Conservation (phyloP, 305 asterid species). For the Solanum hybrid region DNA sequence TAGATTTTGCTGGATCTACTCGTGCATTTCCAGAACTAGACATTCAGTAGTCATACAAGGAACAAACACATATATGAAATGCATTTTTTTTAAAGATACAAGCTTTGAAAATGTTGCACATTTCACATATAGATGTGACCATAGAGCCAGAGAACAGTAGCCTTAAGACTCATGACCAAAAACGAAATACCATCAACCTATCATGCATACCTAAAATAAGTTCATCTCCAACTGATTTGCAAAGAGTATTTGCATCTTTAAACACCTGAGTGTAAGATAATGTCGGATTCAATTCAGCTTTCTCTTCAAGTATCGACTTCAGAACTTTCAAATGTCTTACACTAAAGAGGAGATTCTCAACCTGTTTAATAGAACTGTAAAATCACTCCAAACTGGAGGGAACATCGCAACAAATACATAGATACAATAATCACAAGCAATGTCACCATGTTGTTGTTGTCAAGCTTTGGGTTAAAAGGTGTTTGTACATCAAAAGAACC, state of each 20-base stretch:
- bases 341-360: neutral
- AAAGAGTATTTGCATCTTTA: neutral
- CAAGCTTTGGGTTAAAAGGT: neutral
- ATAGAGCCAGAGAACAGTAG: neutral
- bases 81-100: neutral
- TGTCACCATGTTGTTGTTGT: neutral
- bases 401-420: neutral
- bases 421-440: slow-evolving; percentile 1
- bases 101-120: neutral
- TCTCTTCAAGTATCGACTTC: neutral
- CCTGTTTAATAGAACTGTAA: neutral
- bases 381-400: slow-evolving; percentile 1
- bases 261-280: neutral
- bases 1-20: neutral
- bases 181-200: neutral
- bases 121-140: neutral
- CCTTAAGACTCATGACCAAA: neutral
- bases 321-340: neutral
- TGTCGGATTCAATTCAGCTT: neutral
- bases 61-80: neutral
- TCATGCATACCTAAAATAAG: neutral
- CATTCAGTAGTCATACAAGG: neutral
- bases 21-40: neutral
- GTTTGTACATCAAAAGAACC: slow-evolving; percentile 7
- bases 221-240: neutral